A percentile compares a stretch with the other conserved stretches of the same genome.
Evolutionary conservation across 192 early-diverging fungal species (phyloP).

Genomic region (Mortierella alpina): DNA sequence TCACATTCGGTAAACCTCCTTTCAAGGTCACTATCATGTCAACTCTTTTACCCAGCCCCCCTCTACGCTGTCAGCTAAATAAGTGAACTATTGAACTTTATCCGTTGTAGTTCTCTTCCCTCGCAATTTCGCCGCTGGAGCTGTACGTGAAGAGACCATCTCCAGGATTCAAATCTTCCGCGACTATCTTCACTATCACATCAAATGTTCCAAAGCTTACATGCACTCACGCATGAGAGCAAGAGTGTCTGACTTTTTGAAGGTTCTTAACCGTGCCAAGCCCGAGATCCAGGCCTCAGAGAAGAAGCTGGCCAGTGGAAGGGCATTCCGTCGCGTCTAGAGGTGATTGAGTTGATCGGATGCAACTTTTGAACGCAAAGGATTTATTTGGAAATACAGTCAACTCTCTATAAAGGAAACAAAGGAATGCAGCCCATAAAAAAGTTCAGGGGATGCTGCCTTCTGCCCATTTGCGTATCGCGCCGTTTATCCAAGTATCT

Average conservation of each 20-base stretch:
- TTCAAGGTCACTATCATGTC: neutral
- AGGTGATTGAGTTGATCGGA: neutral
- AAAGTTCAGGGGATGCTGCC: too few relatives aligned
- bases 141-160: slow-evolving; percentile 88
- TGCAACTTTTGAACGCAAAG: neutral
- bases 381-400: neutral
- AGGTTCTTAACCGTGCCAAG: slow-evolving; percentile 98
- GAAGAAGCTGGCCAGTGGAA: slow-evolving; percentile 75
- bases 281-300: slow-evolving; percentile 85
- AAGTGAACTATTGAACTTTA: neutral
- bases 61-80: neutral
- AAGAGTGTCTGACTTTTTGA: slow-evolving; percentile 94
- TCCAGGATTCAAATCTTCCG: slow-evolving; percentile 97
- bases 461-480: too few relatives aligned
- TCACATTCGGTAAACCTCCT: slow-evolving; percentile 88
- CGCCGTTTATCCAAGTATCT: too few relatives aligned
- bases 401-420: too few relatives aligned
- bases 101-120: slow-evolving; percentile 88
- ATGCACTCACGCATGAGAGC: slow-evolving; percentile 98
- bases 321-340: slow-evolving; percentile 41
- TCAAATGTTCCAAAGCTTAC: slow-evolving; percentile 99
- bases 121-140: slow-evolving; percentile 79
- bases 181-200: slow-evolving; percentile 99
- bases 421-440: too few relatives aligned
- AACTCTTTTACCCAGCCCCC: neutral